Base-by-base conservation (phyloP, 225 moss, liverwort and hornwort genomes). In the Physcomitrium patens region DNA sequence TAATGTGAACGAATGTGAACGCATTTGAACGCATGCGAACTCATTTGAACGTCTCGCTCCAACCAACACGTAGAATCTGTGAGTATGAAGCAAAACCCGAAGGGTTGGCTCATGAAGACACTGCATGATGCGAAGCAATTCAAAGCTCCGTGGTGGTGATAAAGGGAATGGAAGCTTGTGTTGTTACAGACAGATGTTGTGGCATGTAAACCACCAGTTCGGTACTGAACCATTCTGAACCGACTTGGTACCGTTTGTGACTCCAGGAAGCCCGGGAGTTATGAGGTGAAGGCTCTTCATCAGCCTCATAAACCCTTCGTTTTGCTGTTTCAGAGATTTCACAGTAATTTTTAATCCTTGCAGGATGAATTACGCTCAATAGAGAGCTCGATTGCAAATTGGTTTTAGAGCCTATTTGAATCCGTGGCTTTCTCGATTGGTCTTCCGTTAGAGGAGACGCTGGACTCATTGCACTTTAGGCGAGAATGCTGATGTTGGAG, bases 221-320 rank as follows among this genome's bases (percentile, higher is more conserved):
- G 7, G 31, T 4, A 3, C 7, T 4, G 31, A 4, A 4, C 31
- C 31, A 52, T 20, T n/a, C 43, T 63, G 84, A 85, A 85, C 51
- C 84, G 84, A 78, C 78, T 68, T 46, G 56, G 45, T 24, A 70
- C 42, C 61, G 50, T 60, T 2, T 55, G 66, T 56, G 81, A 68
- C 84, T 75, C 78, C 84, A 63, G 28, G 71, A 43, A 84, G 75
- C 75, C 57, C 81, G 81, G 80, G 60, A 23, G 60, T 65, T 67
- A 61, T 31, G 75, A 63, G 71, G 57, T 73, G 66, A 78, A 83
- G 81, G 67, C 78, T 71, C 68, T 81, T 81, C 81, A 59, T 59
- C 0, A 37, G 31, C 74, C 23, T 71, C 77, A 23, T 74, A 70
- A 80, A 81, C 71, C 81, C 75, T 52, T 22, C 7, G 42, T n/a